Percentiles rank a stretch among this genome's conserved stretches.
These are phyloP conservation scores for Penicillium flavigenum DNA, from an alignment of 495 filamentous ascomycete genomes.

Conservation along the genomic window DNA sequence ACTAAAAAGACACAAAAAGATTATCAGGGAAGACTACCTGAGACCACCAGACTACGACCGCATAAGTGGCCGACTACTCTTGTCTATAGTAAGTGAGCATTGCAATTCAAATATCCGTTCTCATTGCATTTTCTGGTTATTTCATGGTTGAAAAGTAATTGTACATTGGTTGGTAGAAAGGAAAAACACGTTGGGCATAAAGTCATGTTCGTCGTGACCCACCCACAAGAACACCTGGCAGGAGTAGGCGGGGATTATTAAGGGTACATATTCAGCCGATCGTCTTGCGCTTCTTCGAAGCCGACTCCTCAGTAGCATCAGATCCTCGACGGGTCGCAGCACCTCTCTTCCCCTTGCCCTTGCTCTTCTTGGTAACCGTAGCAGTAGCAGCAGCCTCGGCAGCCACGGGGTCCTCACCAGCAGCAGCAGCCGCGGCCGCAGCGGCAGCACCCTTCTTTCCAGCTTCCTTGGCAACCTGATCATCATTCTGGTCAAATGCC, in stretches of 20 bases:
- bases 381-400: constrained; percentile 26
- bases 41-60: too few species aligned
- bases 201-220: neutral
- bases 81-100: neutral
- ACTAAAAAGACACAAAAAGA: too few species aligned
- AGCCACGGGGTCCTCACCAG: constrained; percentile 19
- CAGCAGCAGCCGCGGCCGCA: constrained; percentile 9
- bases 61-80: too few species aligned
- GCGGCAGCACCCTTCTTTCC: constrained; percentile 35
- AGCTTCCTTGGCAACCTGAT: constrained; percentile 47
- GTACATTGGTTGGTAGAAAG: neutral
- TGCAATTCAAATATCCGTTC: neutral
- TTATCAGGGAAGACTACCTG: too few species aligned
- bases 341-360: constrained; percentile 45
- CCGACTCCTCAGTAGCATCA: constrained; percentile 46
- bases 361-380: constrained; percentile 33
- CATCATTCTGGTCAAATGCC: constrained; percentile 59
- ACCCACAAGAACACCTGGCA: neutral
- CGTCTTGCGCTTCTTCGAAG: constrained; percentile 45
- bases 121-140: neutral
- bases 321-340: constrained; percentile 35
- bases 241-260: neutral
- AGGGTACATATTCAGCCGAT: constrained; percentile 15
- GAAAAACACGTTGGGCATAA: neutral
- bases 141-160: neutral